Percentiles rank a stretch among this genome's conserved stretches.
phyloP scores from a whole-genome alignment of 805 yeast species.

The Hyphopichia homilentoma region DNA sequence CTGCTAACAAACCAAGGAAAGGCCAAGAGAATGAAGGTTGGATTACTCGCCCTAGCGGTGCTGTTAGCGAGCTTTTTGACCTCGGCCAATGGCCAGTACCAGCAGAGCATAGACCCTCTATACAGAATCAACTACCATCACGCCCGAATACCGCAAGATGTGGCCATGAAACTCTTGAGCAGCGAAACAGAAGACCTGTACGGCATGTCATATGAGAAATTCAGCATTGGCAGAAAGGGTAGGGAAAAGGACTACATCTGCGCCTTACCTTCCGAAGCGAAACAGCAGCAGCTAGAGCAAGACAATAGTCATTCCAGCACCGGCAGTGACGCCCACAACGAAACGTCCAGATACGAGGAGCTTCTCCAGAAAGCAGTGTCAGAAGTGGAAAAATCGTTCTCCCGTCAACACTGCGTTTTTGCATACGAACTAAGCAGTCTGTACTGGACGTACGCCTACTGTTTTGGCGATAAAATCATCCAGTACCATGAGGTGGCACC shows the following conservation, averaged over 20 bases:
- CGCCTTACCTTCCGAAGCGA: constrained; percentile 12
- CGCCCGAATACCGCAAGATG: constrained; percentile 11
- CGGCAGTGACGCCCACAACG: not conserved
- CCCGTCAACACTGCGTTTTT: constrained; percentile 18
- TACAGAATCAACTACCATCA: constrained; percentile 15
- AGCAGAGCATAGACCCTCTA: constrained; percentile 5
- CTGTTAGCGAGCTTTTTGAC: too few species aligned
- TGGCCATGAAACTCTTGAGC: constrained; percentile 11
- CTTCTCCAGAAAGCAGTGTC: constrained; percentile 15
- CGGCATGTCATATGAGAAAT: constrained; percentile 13
- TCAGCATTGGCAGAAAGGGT: constrained; percentile 8
- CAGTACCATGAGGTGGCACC: constrained; percentile 44
- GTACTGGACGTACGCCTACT: constrained; percentile 55
- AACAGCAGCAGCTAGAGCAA: not conserved
- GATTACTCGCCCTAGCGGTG: too few species aligned
- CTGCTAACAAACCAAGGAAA: too few species aligned
- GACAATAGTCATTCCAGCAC: not conserved
- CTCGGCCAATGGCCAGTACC: too few species aligned
- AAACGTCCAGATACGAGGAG: constrained; percentile 3
- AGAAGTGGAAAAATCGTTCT: constrained; percentile 13
- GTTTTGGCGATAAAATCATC: constrained; percentile 44
- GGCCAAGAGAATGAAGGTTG: too few species aligned
- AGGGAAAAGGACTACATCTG: constrained; percentile 15
- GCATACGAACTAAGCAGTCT: constrained; percentile 27
- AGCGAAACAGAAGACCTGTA: constrained; percentile 2